Base-by-base conservation (phyloP, 768 basidiomycete species). In the Tulasnella sp. region DNA sequence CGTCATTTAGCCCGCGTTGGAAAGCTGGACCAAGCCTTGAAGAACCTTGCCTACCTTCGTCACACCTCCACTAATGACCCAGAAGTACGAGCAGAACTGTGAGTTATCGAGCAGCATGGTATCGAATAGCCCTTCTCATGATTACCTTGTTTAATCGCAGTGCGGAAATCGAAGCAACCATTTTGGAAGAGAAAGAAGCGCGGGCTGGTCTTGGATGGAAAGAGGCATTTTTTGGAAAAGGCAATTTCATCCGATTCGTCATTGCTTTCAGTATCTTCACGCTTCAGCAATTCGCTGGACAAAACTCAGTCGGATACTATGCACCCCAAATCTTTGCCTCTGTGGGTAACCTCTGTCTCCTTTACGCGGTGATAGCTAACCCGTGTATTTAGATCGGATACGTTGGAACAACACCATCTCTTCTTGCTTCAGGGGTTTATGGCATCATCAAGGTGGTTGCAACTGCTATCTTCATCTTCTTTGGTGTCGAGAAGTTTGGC, bases 191-290 rank as follows among this genome's bases (percentile, higher is more conserved):
- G 61, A 72, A 71, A 8, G 74, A 71, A 40, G 75, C 77, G 5
- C 76, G 82, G 8, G 56, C 66, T n/a, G 81, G 79, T 5, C 69
- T 86, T 8, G 80, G 82, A 1, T 56, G 72, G 53, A 76, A 70
- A 57, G 80, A 85, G 58, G 83, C 83, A 2, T 82, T 88, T 67
- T 68, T 84, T 33, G 81, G 81, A 16, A 83, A 83, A 61, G 88
- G 89, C 41, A 89, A 89, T 66, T 73, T 77, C 40, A 67, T 80
- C 54, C 79, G 89, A 20, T 90, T 91, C 68, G 67, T 81, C n/a
- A 87, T 91, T 58, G 87, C 88, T 1, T 78, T 85, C 57, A 64
- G 73, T 24, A 83, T 87, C 55, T 51, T 55, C 45, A 9, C 27
- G 22, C 45, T 51, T 19, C 87, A 89, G 58, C 84, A 89, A 61